A percentile compares a stretch with the other conserved stretches of the same genome.
These are phyloP conservation scores for Fagopyrum tataricum DNA, from an alignment of 148 eudicot genomes.

Conservation along the genomic window DNA sequence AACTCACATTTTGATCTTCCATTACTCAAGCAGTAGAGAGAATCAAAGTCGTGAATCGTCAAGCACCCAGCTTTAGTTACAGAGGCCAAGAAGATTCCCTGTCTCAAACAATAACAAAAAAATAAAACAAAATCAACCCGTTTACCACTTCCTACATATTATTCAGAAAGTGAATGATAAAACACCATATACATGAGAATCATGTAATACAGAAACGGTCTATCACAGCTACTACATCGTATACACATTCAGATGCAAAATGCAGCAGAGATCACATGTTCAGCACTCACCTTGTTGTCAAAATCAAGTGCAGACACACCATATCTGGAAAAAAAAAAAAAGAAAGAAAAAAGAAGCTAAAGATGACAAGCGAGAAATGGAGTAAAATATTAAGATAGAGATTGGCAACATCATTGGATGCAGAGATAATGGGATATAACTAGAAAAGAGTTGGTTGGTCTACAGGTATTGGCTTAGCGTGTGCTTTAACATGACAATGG, in stretches of 20 bases:
- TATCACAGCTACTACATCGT: neutral
- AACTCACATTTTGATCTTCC: slow-evolving; percentile 24
- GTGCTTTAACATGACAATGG: neutral
- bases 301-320: slow-evolving; percentile 74
- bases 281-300: slow-evolving; percentile 59
- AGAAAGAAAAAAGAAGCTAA: neutral
- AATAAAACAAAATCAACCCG: neutral
- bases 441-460: neutral
- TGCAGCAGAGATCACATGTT: neutral
- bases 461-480: neutral
- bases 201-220: neutral
- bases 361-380: neutral
- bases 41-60: slow-evolving; percentile 74
- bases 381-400: neutral
- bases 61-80: slow-evolving; percentile 86
- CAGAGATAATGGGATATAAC: neutral
- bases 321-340: slow-evolving; percentile 28
- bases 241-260: neutral
- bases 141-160: neutral
- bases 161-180: neutral
- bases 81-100: slow-evolving; percentile 89
- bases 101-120: neutral
- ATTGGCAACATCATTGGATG: neutral
- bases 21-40: slow-evolving; percentile 53
- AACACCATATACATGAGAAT: neutral